A percentile compares a stretch with the other conserved stretches of the same genome.
phyloP scores from a whole-genome alignment of 805 yeast genomes.

The Metschnikowia matae region DNA sequence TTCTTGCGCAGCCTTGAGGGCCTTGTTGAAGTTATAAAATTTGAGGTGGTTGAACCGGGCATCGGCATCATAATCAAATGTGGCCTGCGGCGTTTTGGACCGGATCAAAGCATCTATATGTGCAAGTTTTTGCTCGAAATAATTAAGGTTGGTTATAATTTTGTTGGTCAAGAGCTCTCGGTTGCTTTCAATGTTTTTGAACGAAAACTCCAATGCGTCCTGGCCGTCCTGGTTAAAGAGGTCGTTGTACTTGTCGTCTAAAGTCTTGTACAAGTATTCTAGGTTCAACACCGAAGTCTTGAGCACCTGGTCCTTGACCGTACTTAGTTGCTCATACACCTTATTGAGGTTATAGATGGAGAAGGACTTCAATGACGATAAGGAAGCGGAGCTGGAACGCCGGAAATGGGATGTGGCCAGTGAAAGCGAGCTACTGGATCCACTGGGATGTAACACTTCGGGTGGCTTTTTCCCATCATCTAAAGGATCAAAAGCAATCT shows the following conservation, averaged over 20 bases:
- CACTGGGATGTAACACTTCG: background rate
- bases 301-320: conserved; percentile 36
- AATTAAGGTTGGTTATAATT: conserved; percentile 40
- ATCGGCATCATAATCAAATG: conserved; percentile 25
- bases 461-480: conserved; percentile 13
- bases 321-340: conserved; percentile 32
- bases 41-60: conserved; percentile 32
- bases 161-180: conserved; percentile 32
- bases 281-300: conserved; percentile 35
- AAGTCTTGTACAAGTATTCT: conserved; percentile 34
- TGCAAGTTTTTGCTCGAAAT: conserved; percentile 37
- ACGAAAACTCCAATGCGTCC: background rate
- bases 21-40: conserved; percentile 37
- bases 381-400: conserved; percentile 27
- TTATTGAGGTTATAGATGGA: conserved; percentile 31
- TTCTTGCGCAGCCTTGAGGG: conserved; percentile 27
- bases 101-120: conserved; percentile 38
- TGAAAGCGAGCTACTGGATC: background rate
- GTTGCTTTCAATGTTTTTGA: conserved; percentile 5
- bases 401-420: conserved; percentile 15
- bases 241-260: conserved; percentile 40
- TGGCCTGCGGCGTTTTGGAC: conserved; percentile 28
- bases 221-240: conserved; percentile 25
- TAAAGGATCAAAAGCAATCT: background rate
- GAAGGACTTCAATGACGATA: conserved; percentile 27